Base-by-base conservation (phyloP, 768 basidiomycete species). In the Infundibulicybe gibba region DNA sequence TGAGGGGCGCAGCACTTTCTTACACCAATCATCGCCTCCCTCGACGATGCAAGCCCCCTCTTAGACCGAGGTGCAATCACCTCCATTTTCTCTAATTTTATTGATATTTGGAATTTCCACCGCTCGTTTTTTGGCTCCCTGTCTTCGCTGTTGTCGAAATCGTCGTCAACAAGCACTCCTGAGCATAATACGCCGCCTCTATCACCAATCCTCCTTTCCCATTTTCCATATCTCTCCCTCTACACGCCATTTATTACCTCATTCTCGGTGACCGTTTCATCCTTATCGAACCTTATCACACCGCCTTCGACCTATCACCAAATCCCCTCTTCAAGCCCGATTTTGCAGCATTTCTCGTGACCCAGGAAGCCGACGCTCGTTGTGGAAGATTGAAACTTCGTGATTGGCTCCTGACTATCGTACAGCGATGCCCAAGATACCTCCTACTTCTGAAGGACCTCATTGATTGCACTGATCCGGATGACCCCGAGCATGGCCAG, bases 21-120 rank as follows among this genome's bases (percentile, higher is more conserved):
- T 25, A 77, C 78, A 9, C 91, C 90, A 2, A 82, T 94, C 48
- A 82, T 93, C 52, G 69, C 70, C 15, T 85, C 91, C 5, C 68
- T 92, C 52, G 86, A 89, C 51, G 81, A 79, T 2, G 55, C 80
- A 3, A 71, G 78, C 19, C 84, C 88, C 2, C 63, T 93, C n/a
- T 72, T 93, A 42, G 73, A 81, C 49, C 80, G 87, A 47, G 63
- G 77, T 2, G 76, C 81, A 39, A 75, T 93, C 48, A 87, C 83
- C 1, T 74, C 81, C 11, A 71, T 92, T 32, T 94, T 94, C 64
- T 87, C 86, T 51, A 92, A 92, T 62, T 91, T 93, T 53, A 84
- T 91, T 59, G 90, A 93, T 63, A 92, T 94, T 31, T 91, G 87
- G 90, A 92, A 90, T 56, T 74, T 90, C 37, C 89, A 91, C 64